Evolutionary conservation across 139 green algal species (phyloP), one percentile per base, ranked within the genome.

Genomic region (Mychonastes homosphaera): DNA sequence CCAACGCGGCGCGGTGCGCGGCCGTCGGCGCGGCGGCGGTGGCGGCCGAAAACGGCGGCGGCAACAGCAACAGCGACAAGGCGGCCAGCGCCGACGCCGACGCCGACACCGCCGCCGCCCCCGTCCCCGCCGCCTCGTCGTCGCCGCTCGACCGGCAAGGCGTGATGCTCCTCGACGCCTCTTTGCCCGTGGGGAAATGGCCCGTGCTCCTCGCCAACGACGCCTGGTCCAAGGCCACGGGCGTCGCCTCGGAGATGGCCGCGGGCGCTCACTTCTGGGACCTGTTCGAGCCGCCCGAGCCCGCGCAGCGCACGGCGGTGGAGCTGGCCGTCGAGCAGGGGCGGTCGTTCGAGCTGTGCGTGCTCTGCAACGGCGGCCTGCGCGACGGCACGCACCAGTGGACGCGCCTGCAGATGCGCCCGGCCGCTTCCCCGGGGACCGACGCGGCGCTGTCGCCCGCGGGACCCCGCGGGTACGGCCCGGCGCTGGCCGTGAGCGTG

Each of bases 131-230:
- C 36, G 12, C 10, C 36, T 13, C 36, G 12, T 13, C 36, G 13
- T n/a, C 10, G 13, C 36, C 36, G 12, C 36, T 13, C 36, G 13
- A 44, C 50, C 49, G 48, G 3, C 59, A 67, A 38, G 59, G 49
- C 24, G n/a, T 67, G 24, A 67, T 67, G 59, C 49, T 67, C 28
- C 34, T 58, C 18, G 59, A 67, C 49, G 55, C 47, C 36, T 45
- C 49, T 15, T 36, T 29, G 6, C 18, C 59, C n/a, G n/a, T n/a
- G n/a, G n/a, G n/a, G n/a, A 67, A 67, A 46, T 67, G 59, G 59
- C 4, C 38, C 29, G 59, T 67, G 24, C 32, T 60, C 28, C 48
- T 67, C 0, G 59, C 59, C 6, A 67, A 67, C 13, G 59, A 67
- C 36, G 49, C 59, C 1, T 67, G 59, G 59, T 38, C 51, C 16